Conservation (phyloP, 306 rosid species). For the Lathyrus aphaca region DNA sequence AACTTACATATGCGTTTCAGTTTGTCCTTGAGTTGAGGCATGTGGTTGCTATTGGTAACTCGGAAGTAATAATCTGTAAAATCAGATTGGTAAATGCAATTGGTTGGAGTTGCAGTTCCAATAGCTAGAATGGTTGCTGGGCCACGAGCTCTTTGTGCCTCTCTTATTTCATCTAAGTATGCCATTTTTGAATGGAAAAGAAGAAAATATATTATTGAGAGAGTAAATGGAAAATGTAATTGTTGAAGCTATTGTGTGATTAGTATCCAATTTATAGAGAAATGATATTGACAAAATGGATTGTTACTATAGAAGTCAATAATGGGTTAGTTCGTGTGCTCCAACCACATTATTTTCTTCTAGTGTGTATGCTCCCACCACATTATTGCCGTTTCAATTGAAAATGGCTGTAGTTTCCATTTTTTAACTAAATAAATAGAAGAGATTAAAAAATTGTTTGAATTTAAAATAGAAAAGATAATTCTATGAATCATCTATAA, state of each 20-base stretch:
- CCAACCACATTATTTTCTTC: too few relatives aligned
- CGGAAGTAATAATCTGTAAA: constrained; percentile 49
- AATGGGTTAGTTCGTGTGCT: constrained; percentile 19
- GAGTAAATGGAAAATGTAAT: not conserved
- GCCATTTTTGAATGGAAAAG: constrained; percentile 12
- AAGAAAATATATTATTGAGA: not conserved
- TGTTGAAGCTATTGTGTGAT: not conserved
- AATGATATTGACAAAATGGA: not conserved
- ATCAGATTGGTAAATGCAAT: constrained; percentile 40
- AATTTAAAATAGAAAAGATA: too few relatives aligned
- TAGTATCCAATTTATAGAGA: constrained; percentile 19
- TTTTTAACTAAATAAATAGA: too few relatives aligned
- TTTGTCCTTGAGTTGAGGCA: constrained; percentile 44
- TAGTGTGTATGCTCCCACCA: too few relatives aligned
- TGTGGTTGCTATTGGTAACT: constrained; percentile 43
- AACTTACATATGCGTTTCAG: constrained; percentile 51
- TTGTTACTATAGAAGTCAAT: too few relatives aligned
- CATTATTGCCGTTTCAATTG: too few relatives aligned
- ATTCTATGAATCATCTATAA: too few relatives aligned
- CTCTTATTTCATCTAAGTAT: constrained; percentile 35
- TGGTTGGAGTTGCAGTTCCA: constrained; percentile 47
- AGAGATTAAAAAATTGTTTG: too few relatives aligned
- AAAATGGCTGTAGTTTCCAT: too few relatives aligned
- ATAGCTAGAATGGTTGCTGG: constrained; percentile 47
- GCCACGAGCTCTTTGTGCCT: constrained; percentile 35